Evolutionary conservation across 140 eudicot genomes (phyloP).

Genomic region (Senecio squalidus): DNA sequence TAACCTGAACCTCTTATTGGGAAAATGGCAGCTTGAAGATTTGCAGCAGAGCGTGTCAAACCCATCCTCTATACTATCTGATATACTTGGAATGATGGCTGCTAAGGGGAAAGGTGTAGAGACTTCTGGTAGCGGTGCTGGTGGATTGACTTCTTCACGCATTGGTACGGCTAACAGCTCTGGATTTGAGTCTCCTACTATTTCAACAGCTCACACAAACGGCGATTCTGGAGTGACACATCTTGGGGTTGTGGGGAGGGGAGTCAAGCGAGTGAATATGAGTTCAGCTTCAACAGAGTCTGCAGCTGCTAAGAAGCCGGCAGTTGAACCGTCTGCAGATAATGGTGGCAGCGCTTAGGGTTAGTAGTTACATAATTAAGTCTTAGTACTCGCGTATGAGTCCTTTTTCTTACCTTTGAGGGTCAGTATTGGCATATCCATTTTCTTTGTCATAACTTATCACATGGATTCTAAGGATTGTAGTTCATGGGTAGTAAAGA

Average conservation of each 20-base stretch:
- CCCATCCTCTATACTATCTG: constrained; percentile 78
- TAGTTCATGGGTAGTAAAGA: constrained; percentile 5
- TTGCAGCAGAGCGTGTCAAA: constrained; percentile 76
- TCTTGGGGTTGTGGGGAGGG: constrained; percentile 98
- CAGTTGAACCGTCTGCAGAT: constrained; percentile 44
- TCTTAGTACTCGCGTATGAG: background rate
- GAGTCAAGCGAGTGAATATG: constrained; percentile 86
- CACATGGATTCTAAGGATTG: background rate
- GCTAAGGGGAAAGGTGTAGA: constrained; percentile 55
- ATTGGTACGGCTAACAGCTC: constrained; percentile 37
- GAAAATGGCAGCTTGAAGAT: constrained; percentile 82
- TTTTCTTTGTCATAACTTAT: background rate
- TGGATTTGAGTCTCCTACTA: constrained; percentile 54
- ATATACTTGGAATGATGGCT: constrained; percentile 58
- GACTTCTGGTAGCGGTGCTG: constrained; percentile 21
- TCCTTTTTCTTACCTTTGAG: background rate
- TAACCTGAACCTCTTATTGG: background rate
- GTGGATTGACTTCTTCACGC: constrained; percentile 44
- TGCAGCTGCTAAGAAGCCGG: constrained; percentile 48
- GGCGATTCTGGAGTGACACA: constrained; percentile 68
- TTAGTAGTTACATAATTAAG: background rate
- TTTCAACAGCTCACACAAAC: constrained; percentile 64
- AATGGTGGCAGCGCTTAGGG: constrained; percentile 36
- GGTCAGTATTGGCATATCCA: background rate
- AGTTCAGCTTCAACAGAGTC: constrained; percentile 38